Base-by-base conservation (phyloP, 169 alveolate species). In the Plasmodium malariae region DNA sequence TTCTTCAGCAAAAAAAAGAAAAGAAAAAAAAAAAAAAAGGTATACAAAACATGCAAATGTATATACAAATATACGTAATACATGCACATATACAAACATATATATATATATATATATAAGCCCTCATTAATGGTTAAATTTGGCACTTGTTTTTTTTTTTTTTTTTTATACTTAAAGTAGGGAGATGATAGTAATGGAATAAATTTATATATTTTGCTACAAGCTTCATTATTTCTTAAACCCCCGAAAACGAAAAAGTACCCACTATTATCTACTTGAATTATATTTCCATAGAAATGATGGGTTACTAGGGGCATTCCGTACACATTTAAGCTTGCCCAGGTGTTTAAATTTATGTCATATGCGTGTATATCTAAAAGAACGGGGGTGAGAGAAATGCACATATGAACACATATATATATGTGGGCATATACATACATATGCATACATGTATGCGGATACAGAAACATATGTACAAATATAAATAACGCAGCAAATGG, bases 171-270 rank as follows among this genome's bases (percentile, higher is more conserved):
- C 91, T 49, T 67, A 30, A 68, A 68, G 21, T 54, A 68, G 3
- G 65, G 86, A 2, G 76, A 19, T 1, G 55, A 21, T 28, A 85
- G 19, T 43, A 85, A 62, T 11, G 91, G 86, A 6, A 87, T 55
- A 48, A n/a, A 85, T 55, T 85, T 85, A 51, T 85, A 85, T 55
- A 85, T 43, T 30, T 69, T 85, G 43, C 49, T 32, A 17, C 68
- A 85, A 30, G 63, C 19, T 19, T 26, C 74, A 71, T 85, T 85
- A 60, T 85, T 36, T 55, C 91, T 36, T 28, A 85, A 34, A n/a
- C 91, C 91, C 19, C 91, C 91, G 45, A 85, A 85, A 54, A 69
- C 54, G 34, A 69, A 68, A 71, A 85, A 85, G 36, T 85, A 85
- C 0, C 91, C 91, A 60, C 86, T 85, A 11, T 69, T 74, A 40